Evolutionary conservation across 768 basidiomycete genomes (phyloP).

Genomic region (Lentinula edodes): DNA sequence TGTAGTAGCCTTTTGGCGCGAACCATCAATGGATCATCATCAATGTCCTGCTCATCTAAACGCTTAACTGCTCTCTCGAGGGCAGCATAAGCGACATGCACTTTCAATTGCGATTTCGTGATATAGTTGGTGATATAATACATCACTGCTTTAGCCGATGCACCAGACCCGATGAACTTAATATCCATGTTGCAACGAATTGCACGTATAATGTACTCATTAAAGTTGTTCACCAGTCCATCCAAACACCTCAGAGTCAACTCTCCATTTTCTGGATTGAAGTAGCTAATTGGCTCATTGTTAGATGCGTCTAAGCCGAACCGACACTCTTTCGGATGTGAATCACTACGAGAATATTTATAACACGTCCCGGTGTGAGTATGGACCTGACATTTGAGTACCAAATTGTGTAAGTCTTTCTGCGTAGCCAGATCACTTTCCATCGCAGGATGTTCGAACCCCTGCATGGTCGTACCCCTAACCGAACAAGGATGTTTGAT

Average conservation of each 20-base stretch:
- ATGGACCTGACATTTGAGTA: slow-evolving; percentile 24
- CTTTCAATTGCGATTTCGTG: slow-evolving; percentile 35
- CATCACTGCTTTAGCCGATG: too few species aligned
- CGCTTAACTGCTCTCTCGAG: slow-evolving; percentile 18
- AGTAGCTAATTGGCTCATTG: background rate
- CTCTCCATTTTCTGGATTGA: slow-evolving; percentile 27
- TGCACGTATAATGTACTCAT: too few species aligned
- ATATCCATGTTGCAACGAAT: too few species aligned
- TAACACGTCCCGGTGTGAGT: slow-evolving; percentile 28
- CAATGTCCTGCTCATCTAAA: slow-evolving; percentile 9
- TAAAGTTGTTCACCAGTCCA: slow-evolving; percentile 39
- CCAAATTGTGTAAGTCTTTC: slow-evolving; percentile 21
- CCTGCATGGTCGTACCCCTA: too few species aligned
- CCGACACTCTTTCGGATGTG: slow-evolving; percentile 18
- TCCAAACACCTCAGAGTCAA: slow-evolving; percentile 26
- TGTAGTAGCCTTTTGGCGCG: slow-evolving; percentile 17
- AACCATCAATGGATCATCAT: background rate
- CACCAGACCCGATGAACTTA: too few species aligned
- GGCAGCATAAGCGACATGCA: slow-evolving; percentile 34
- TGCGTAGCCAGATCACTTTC: background rate
- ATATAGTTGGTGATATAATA: slow-evolving; percentile 45
- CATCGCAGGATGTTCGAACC: background rate
- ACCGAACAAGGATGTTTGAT: slow-evolving; percentile 17
- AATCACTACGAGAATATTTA: slow-evolving; percentile 26
- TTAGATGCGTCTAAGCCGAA: slow-evolving; percentile 24